A percentile compares a stretch with the other conserved stretches of the same genome.
These are phyloP conservation scores for Rhizopogon vinicolor DNA, from an alignment of 768 basidiomycete species.

Conservation along the genomic window DNA sequence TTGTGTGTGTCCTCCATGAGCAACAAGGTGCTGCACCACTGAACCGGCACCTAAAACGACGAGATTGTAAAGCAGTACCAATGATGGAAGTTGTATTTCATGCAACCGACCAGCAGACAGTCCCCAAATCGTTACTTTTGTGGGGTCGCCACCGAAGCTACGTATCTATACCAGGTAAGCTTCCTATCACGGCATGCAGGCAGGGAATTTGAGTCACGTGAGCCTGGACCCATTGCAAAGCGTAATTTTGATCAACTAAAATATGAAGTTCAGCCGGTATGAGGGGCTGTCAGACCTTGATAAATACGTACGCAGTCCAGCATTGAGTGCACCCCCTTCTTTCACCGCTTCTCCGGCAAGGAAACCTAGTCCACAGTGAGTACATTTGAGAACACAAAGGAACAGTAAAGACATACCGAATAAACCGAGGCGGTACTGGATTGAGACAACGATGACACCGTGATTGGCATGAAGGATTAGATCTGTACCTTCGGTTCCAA, in stretches of 20 bases:
- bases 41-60: slow-evolving; percentile 27
- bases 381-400: neutral
- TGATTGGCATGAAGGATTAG: slow-evolving; percentile 11
- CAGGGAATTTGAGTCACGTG: slow-evolving; percentile 5
- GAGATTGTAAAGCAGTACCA: neutral
- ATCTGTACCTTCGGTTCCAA: slow-evolving; percentile 12
- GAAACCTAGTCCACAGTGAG: slow-evolving; percentile 27
- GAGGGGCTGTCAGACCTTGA: neutral
- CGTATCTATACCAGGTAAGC: too few relatives aligned
- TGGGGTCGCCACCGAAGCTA: slow-evolving; percentile 28
- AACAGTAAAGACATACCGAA: slow-evolving; percentile 15
- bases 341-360: slow-evolving; percentile 39
- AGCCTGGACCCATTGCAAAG: slow-evolving; percentile 32
- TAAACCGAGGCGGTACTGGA: slow-evolving; percentile 27
- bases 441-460: slow-evolving; percentile 19
- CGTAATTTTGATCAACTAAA: slow-evolving; percentile 32
- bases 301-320: slow-evolving; percentile 37
- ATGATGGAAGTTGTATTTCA: neutral
- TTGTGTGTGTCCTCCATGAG: slow-evolving; percentile 26
- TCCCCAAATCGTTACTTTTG: slow-evolving; percentile 32
- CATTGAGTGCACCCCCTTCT: slow-evolving; percentile 33
- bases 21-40: slow-evolving; percentile 29
- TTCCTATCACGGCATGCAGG: neutral
- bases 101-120: slow-evolving; percentile 23
- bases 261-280: neutral